Evolutionary conservation across 75 land plant species (phyloP).

Genomic region (Cryptomeria japonica): DNA sequence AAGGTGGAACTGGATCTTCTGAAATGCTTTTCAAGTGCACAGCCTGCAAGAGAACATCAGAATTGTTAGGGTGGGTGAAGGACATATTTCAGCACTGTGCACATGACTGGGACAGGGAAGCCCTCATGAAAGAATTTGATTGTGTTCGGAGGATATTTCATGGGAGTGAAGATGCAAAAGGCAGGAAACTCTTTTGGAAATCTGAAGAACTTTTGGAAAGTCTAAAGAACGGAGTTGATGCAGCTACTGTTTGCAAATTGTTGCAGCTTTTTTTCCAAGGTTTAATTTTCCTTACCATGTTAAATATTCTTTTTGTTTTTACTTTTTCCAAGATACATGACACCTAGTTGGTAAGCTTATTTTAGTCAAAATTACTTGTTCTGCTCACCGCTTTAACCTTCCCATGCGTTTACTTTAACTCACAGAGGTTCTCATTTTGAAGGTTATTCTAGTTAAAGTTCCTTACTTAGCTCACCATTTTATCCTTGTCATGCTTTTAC

Average conservation of each 20-base stretch:
- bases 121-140: constrained; percentile 78
- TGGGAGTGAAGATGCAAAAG: constrained; percentile 77
- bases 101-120: constrained; percentile 71
- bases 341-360: neutral
- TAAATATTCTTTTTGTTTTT: neutral
- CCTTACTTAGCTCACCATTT: neutral
- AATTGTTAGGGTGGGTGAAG: constrained; percentile 93
- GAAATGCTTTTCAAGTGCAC: constrained; percentile 90
- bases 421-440: neutral
- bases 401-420: neutral
- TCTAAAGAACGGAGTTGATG: constrained; percentile 62
- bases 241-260: constrained; percentile 56
- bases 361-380: neutral
- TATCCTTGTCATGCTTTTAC: neutral
- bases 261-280: constrained; percentile 84
- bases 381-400: neutral
- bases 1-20: constrained; percentile 35
- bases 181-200: constrained; percentile 74
- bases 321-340: neutral
- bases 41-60: constrained; percentile 88
- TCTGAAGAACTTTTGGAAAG: constrained; percentile 76
- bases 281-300: constrained; percentile 17
- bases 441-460: neutral
- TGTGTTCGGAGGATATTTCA: constrained; percentile 81
- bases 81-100: constrained; percentile 94